Percentiles rank a stretch among this genome's conserved stretches.
Conservation (phyloP, 2,329 filamentous ascomycete species). For the Exophiala xenobiotica region DNA sequence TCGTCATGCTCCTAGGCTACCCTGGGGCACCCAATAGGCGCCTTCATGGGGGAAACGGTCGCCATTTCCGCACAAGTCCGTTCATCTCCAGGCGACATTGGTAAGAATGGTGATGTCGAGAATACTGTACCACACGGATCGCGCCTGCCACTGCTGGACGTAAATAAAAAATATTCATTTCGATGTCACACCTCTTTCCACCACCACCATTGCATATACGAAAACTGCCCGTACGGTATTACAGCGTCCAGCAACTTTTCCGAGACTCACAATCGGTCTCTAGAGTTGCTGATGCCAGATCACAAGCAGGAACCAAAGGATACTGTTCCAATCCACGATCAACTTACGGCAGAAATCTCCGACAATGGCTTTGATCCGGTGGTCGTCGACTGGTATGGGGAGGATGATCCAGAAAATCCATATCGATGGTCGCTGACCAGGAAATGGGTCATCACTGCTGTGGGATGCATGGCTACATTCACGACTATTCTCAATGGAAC, state of each 20-base stretch:
- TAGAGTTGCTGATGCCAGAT: conserved; percentile 5
- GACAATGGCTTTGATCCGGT: neutral
- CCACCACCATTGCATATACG: neutral
- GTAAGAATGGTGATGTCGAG: conserved; percentile 4
- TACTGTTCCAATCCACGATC: conserved; percentile 7
- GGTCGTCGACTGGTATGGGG: conserved; percentile 33
- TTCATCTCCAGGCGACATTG: conserved; percentile 11
- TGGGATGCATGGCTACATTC: conserved; percentile 36
- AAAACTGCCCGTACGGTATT: too few species aligned
- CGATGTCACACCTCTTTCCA: neutral
- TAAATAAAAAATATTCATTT: neutral
- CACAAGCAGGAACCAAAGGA: conserved; percentile 6
- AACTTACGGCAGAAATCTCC: neutral
- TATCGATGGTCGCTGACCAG: conserved; percentile 39
- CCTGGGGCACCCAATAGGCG: too few species aligned
- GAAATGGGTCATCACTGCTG: conserved; percentile 39
- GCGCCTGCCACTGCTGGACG: neutral
- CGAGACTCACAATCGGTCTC: too few species aligned
- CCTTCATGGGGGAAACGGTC: neutral
- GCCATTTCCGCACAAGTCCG: conserved; percentile 1
- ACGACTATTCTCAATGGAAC: conserved; percentile 39
- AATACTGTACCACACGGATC: too few species aligned
- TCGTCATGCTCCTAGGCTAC: conserved; percentile 13
- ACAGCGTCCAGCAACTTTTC: too few species aligned
- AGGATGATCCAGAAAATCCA: conserved; percentile 38